Conservation (phyloP, 2,329 filamentous ascomycete genomes). For the Emmonsia crescens region DNA sequence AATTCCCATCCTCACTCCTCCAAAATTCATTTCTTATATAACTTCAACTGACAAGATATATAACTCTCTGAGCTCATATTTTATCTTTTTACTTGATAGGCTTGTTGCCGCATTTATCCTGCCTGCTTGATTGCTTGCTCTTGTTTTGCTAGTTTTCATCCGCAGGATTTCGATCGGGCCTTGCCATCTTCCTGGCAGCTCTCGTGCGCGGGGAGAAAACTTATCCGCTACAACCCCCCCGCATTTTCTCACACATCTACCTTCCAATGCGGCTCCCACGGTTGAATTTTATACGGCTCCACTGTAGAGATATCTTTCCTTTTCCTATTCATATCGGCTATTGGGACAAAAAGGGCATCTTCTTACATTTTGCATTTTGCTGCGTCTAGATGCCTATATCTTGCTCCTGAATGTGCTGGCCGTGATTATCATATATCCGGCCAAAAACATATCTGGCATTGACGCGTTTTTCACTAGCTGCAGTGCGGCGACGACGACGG, state of each 20-base stretch:
- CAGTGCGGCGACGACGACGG: slow-evolving; percentile 42
- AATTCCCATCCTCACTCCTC: not conserved
- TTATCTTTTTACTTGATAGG: not conserved
- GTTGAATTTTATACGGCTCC: slow-evolving; percentile 4
- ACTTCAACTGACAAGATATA: not conserved
- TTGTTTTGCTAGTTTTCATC: not conserved
- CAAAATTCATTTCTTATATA: not conserved
- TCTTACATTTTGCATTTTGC: not conserved
- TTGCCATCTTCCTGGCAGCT: not conserved
- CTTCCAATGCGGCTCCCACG: not conserved
- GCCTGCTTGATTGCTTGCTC: not conserved
- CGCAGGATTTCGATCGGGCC: not conserved
- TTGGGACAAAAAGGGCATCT: not conserved
- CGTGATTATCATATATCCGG: slow-evolving; percentile 28
- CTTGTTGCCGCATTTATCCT: no score
- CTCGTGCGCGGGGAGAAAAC: not conserved
- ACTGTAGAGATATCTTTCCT: slow-evolving; percentile 1
- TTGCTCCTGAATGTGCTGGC: slow-evolving; percentile 26
- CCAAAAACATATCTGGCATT: slow-evolving; percentile 33
- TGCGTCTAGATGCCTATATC: slow-evolving; percentile 31
- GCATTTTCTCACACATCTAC: not conserved
- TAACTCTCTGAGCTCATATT: not conserved
- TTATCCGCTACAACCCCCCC: not conserved
- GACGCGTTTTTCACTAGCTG: slow-evolving; percentile 43
- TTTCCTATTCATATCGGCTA: not conserved